Evolutionary conservation across 108 stramenopile genomes (phyloP), one percentile per base, ranked within the genome.

Genomic region (Nitzschia putrida): DNA sequence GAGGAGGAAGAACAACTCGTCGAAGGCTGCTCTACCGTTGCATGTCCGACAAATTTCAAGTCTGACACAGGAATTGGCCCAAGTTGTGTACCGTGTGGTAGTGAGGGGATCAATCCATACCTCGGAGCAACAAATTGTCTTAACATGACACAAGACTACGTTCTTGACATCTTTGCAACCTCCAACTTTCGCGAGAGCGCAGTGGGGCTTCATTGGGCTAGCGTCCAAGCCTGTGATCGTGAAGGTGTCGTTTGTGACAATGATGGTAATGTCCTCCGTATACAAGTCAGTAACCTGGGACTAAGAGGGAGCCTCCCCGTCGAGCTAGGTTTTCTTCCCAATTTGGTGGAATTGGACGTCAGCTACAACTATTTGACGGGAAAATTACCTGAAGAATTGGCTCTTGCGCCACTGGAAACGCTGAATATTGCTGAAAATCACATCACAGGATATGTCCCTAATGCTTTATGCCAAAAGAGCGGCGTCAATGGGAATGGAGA

Each of bases 401-500:
- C 72, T 43, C 85, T 76, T 74, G 73, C 86, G 20, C 81, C 81
- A 2, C 57, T 87, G 34, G 69, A 74, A 18, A 50, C 44, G 20
- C 38, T 87, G 23, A 77, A 78, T 39, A 34, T 87, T 23, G 79
- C 86, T 2, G 83, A 81, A 1, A 87, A 81, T 60, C 57, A 57
- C 14, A 60, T 87, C 13, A 63, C 69, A 8, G 86, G 86, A 34
- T 55, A 81, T 39, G 70, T 87, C 1, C 86, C 86, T 22, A 78
- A 82, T 9, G 20, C 78, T 24, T 53, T 87, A n/a, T 87, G 86
- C 47, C 49, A 79, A 60, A 80, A 74, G 59, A 43, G 49, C 53
- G 82, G 80, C 24, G 38, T 87, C 50, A 87, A 87, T 71, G 70
- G 80, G 8, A 85, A 85, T 53, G 81, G 79, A 11, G 21, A 41